These are phyloP conservation scores for Neonectria punicea DNA, from an alignment of 2,329 filamentous ascomycete genomes.

Conservation along the genomic window DNA sequence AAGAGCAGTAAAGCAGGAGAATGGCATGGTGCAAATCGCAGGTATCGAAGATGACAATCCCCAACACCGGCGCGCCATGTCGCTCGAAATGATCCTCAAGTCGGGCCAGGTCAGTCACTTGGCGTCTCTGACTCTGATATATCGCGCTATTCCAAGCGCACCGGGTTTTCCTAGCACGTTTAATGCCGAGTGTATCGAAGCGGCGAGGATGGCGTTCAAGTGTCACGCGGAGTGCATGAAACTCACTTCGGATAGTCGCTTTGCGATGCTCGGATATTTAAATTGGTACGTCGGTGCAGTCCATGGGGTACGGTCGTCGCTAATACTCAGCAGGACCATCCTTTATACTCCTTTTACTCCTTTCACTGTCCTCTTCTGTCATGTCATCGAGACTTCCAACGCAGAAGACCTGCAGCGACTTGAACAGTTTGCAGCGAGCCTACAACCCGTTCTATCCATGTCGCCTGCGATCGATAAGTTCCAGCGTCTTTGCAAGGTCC, in stretches of 20 bases:
- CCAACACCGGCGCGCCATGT: constrained; percentile 1
- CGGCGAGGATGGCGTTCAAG: constrained; percentile 12
- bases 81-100: constrained; percentile 10
- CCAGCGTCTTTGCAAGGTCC: constrained; percentile 11
- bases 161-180: constrained; percentile 6
- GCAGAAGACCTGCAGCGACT: constrained; percentile 6
- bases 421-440: not conserved
- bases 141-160: constrained; percentile 14
- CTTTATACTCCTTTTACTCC: constrained; percentile 8
- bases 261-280: constrained; percentile 5
- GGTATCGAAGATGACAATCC: not conserved
- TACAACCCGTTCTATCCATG: constrained; percentile 4
- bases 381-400: constrained; percentile 17
- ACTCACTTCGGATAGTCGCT: constrained; percentile 3
- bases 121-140: constrained; percentile 10
- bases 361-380: constrained; percentile 17
- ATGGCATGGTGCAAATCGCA: not conserved
- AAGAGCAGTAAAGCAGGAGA: not conserved
- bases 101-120: constrained; percentile 13
- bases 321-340: constrained; percentile 7
- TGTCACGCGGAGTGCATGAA: constrained; percentile 12
- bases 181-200: constrained; percentile 15
- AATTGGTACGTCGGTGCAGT: constrained; percentile 1
- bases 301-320: not conserved
- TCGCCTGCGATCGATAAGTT: constrained; percentile 7